phyloP scores from a whole-genome alignment of 2,329 filamentous ascomycete genomes.

The Curvularia eragrostidis region DNA sequence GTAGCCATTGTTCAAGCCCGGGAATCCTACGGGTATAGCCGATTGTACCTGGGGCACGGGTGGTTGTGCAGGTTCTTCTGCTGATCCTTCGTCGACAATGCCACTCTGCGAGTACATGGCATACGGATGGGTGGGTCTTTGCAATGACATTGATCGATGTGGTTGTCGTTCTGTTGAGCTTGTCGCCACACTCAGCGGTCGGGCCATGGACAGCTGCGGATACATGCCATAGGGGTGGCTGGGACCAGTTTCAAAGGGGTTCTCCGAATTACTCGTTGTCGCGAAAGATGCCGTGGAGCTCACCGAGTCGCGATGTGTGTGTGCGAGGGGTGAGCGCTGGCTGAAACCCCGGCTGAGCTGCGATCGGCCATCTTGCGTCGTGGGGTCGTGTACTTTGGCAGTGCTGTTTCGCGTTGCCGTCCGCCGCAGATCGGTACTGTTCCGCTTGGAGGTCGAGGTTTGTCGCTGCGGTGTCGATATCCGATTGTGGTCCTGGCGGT shows the following conservation, averaged over 20 bases:
- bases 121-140: conserved; percentile 82
- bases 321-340: conserved; percentile 36
- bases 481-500: conserved; percentile 36
- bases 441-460: conserved; percentile 30
- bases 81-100: conserved; percentile 54
- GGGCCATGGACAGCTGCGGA: conserved; percentile 66
- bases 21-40: conserved; percentile 75
- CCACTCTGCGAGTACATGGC: conserved; percentile 85
- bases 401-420: conserved; percentile 49
- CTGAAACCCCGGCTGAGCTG: conserved; percentile 34
- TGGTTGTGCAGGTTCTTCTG: conserved; percentile 30
- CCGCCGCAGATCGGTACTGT: conserved; percentile 35
- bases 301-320: conserved; percentile 42
- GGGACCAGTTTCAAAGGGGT: conserved; percentile 75
- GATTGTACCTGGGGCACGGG: conserved; percentile 50
- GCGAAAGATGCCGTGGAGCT: conserved; percentile 53
- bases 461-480: conserved; percentile 34
- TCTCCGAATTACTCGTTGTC: conserved; percentile 58
- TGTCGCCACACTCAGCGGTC: conserved; percentile 72
- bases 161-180: conserved; percentile 69
- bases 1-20: conserved; percentile 69
- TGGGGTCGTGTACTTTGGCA: conserved; percentile 40
- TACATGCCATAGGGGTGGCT: conserved; percentile 89
- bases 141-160: conserved; percentile 65
- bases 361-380: conserved; percentile 32